Percentiles rank a stretch among this genome's conserved stretches.
These are phyloP conservation scores for Cyclostephanos tholiformis DNA, from an alignment of 108 stramenopile genomes.

Conservation along the genomic window DNA sequence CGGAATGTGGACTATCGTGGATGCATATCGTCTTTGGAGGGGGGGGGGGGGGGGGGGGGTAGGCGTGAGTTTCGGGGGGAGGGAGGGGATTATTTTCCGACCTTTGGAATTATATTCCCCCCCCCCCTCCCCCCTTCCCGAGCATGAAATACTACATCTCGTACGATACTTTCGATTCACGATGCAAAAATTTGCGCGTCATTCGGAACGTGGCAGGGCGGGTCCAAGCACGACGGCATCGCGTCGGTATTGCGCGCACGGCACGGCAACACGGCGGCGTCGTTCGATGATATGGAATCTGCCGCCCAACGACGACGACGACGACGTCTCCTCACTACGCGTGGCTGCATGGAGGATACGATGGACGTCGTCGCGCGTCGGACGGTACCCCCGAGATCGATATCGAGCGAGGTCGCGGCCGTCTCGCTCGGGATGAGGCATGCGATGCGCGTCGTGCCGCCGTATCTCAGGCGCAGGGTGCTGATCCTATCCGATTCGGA, in stretches of 20 bases:
- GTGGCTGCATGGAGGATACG: slow-evolving; percentile 17
- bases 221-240: slow-evolving; percentile 45
- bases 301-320: no score
- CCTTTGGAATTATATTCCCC: no score
- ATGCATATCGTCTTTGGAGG: no score
- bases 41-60: no score
- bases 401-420: slow-evolving; percentile 41
- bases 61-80: no score
- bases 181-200: neutral
- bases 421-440: slow-evolving; percentile 41
- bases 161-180: no score
- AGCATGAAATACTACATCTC: no score
- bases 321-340: no score
- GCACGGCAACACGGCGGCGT: slow-evolving; percentile 9
- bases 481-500: slow-evolving; percentile 48
- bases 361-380: slow-evolving; percentile 29
- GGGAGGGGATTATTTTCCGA: no score
- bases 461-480: slow-evolving; percentile 14
- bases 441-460: slow-evolving; percentile 26
- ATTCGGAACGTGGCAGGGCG: slow-evolving; percentile 12
- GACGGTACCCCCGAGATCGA: slow-evolving; percentile 19
- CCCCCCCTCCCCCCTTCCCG: no score
- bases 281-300: no score
- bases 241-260: slow-evolving; percentile 31
- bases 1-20: no score